These are phyloP conservation scores for Tephrocybe sp. DNA, from an alignment of 768 basidiomycete species.

Conservation along the genomic window DNA sequence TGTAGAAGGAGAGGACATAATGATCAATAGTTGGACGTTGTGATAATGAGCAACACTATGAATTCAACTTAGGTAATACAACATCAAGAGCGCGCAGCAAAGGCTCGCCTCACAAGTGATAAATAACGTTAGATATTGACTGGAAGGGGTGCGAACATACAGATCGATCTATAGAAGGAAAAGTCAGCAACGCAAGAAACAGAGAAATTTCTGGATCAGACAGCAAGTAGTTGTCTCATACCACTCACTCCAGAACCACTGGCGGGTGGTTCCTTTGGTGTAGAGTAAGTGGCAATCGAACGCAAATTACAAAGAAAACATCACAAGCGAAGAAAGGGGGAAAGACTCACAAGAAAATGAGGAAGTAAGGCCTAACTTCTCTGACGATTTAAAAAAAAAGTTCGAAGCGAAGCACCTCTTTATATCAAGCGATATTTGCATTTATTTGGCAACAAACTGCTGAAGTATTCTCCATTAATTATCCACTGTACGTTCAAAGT, in stretches of 20 bases:
- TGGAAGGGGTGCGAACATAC: conserved; percentile 5
- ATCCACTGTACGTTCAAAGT: background rate
- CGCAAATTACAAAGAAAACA: conserved; percentile 85
- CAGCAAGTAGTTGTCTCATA: conserved; percentile 64
- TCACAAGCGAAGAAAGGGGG: conserved; percentile 29
- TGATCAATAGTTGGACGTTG: background rate
- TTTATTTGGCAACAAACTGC: conserved; percentile 6
- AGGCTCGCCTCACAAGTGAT: conserved; percentile 28
- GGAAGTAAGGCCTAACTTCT: background rate
- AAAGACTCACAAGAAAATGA: conserved; percentile 22
- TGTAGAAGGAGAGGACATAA: conserved; percentile 12
- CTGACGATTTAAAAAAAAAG: background rate
- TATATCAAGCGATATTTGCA: conserved; percentile 3
- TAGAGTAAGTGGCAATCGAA: conserved; percentile 63
- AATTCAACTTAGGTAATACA: conserved; percentile 21
- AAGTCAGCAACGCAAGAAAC: conserved; percentile 18
- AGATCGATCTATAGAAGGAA: conserved; percentile 5
- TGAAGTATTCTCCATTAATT: background rate
- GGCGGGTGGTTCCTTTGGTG: conserved; percentile 77
- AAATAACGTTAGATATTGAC: too few relatives aligned
- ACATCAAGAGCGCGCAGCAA: conserved; percentile 12
- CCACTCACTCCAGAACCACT: conserved; percentile 63
- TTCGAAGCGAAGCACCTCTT: background rate
- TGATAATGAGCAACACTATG: conserved; percentile 6
- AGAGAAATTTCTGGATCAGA: conserved; percentile 39